These are phyloP conservation scores for Termitomyces sp. DNA, from an alignment of 768 basidiomycete species.

Conservation along the genomic window DNA sequence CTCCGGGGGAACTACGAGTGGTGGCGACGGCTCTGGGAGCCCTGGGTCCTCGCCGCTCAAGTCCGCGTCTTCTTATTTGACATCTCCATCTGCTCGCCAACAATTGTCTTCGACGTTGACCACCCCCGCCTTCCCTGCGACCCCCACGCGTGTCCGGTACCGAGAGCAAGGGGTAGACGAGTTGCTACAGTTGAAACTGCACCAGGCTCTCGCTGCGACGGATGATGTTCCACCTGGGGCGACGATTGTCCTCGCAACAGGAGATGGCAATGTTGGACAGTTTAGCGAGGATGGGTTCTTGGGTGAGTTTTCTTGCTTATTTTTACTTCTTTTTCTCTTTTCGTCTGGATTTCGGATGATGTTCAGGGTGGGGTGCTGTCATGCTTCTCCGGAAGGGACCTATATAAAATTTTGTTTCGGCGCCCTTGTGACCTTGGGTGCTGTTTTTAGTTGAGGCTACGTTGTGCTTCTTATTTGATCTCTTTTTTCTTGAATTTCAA, in stretches of 20 bases:
- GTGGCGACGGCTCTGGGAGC: neutral
- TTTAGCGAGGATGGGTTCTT: constrained; percentile 88
- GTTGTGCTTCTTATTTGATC: neutral
- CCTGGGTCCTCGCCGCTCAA: neutral
- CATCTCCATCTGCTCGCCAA: neutral
- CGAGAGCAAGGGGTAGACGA: constrained; percentile 96
- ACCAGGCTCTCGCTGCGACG: constrained; percentile 73
- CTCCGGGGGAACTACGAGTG: constrained; percentile 10
- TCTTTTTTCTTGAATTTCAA: neutral
- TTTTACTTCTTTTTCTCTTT: neutral
- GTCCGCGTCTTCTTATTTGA: neutral
- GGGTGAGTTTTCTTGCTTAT: constrained; percentile 11
- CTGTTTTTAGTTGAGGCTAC: neutral
- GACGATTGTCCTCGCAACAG: constrained; percentile 89
- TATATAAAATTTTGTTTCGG: no score
- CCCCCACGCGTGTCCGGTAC: constrained; percentile 46
- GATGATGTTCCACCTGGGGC: constrained; percentile 61
- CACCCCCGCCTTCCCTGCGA: neutral
- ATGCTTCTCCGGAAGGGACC: neutral
- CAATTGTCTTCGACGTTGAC: neutral
- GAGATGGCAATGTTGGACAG: constrained; percentile 88
- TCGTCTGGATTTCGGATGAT: no score
- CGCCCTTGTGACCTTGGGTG: no score
- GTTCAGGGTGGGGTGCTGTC: neutral
- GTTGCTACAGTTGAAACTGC: constrained; percentile 86